Conservation (phyloP, 2,329 filamentous ascomycete species). For the Ophiosphaerella herpotricha region DNA sequence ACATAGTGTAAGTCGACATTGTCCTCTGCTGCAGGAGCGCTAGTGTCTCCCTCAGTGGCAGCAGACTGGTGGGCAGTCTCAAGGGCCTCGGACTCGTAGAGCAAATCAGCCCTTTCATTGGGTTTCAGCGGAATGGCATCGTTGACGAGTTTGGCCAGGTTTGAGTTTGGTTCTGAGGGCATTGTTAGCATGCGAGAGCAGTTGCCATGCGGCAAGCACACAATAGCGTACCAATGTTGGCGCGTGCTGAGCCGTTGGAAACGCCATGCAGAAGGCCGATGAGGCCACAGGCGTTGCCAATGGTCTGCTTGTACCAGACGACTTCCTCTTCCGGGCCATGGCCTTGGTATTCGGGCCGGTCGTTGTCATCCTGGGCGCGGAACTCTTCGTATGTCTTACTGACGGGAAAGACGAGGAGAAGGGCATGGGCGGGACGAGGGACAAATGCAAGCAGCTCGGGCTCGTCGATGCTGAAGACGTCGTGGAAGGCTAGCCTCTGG, state of each 20-base stretch:
- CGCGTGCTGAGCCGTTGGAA: slow-evolving; percentile 73
- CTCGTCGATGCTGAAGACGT: slow-evolving; percentile 90
- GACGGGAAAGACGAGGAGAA: slow-evolving; percentile 91
- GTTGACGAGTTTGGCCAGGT: slow-evolving; percentile 67
- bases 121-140: slow-evolving; percentile 73
- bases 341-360: slow-evolving; percentile 66
- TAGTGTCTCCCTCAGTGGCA: slow-evolving; percentile 76
- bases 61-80: slow-evolving; percentile 79
- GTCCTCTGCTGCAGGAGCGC: slow-evolving; percentile 76
- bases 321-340: slow-evolving; percentile 74
- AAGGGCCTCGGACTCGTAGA: slow-evolving; percentile 77
- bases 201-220: background rate
- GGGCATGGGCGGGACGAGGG: slow-evolving; percentile 82
- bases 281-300: slow-evolving; percentile 89
- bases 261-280: slow-evolving; percentile 88
- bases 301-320: slow-evolving; percentile 94
- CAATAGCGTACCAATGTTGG: slow-evolving; percentile 35
- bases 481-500: slow-evolving; percentile 76
- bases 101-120: slow-evolving; percentile 67
- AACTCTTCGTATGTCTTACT: slow-evolving; percentile 77
- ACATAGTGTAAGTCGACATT: slow-evolving; percentile 95
- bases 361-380: slow-evolving; percentile 73
- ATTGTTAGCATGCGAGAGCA: slow-evolving; percentile 17
- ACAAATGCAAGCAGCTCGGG: slow-evolving; percentile 83
- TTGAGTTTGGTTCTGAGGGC: slow-evolving; percentile 53